Evolutionary conservation across 2,329 filamentous ascomycete species (phyloP).

Genomic region (Epichloe sp.): DNA sequence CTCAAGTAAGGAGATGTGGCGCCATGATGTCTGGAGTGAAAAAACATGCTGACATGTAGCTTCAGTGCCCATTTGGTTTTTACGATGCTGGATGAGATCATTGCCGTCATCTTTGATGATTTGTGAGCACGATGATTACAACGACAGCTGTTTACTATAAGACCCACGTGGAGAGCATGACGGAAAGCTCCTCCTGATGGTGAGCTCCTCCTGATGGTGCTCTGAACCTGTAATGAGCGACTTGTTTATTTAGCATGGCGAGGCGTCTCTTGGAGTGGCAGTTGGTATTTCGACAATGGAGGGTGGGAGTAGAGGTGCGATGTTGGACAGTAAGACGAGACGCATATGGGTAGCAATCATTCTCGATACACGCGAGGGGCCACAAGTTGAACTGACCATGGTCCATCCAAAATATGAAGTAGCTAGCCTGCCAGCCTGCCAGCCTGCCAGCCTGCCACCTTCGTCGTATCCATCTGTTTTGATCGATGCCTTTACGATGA

Average conservation of each 20-base stretch:
- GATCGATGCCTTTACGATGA: not conserved
- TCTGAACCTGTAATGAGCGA: not conserved
- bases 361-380: too few relatives aligned
- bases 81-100: slow-evolving; percentile 57
- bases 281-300: not conserved
- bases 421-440: too few relatives aligned
- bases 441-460: too few relatives aligned
- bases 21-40: not conserved
- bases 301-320: not conserved
- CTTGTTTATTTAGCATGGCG: slow-evolving; percentile 2
- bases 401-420: too few relatives aligned
- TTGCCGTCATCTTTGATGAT: slow-evolving; percentile 49
- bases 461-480: too few relatives aligned
- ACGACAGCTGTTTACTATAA: not conserved
- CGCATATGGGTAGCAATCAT: not conserved
- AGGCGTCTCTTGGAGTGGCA: not conserved
- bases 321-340: not conserved
- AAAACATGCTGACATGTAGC: not conserved
- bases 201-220: not conserved
- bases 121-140: not conserved
- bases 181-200: not conserved
- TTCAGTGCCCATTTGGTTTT: slow-evolving; percentile 54
- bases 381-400: too few relatives aligned
- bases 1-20: slow-evolving; percentile 53
- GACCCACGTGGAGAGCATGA: not conserved